Percentiles rank a stretch among this genome's conserved stretches.
Evolutionary conservation across 306 rosid genomes (phyloP).

Genomic region (Astragalus membranaceus): DNA sequence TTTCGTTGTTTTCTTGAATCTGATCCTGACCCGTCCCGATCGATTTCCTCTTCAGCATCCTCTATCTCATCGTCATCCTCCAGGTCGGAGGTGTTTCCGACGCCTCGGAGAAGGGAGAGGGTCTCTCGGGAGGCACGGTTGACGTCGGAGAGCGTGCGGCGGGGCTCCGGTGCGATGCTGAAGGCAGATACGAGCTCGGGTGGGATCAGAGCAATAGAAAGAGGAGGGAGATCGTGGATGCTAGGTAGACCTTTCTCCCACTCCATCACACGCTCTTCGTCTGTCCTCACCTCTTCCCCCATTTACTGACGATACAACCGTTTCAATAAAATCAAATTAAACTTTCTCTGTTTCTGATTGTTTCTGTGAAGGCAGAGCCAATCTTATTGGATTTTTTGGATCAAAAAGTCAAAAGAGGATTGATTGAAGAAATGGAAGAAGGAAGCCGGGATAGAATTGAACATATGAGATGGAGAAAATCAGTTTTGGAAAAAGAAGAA

Average conservation of each 20-base stretch:
- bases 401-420: not conserved
- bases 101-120: constrained; percentile 49
- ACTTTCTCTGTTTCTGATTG: no score
- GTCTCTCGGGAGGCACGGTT: constrained; percentile 71
- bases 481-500: not conserved
- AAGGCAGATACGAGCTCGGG: constrained; percentile 82
- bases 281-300: constrained; percentile 81
- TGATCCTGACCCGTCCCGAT: constrained; percentile 46
- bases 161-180: constrained; percentile 67
- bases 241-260: constrained; percentile 81
- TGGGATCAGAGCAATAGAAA: constrained; percentile 63
- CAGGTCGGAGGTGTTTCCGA: constrained; percentile 36
- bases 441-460: not conserved
- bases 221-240: constrained; percentile 57
- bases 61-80: constrained; percentile 9
- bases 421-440: not conserved
- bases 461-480: not conserved
- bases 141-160: constrained; percentile 53
- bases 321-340: not conserved
- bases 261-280: constrained; percentile 52
- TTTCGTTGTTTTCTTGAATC: constrained; percentile 56
- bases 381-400: constrained; percentile 7
- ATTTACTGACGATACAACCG: not conserved
- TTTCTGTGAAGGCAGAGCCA: not conserved
- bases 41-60: constrained; percentile 35